Base-by-base conservation (phyloP, 2,329 filamentous ascomycete genomes). In the Aspergillus sp. region DNA sequence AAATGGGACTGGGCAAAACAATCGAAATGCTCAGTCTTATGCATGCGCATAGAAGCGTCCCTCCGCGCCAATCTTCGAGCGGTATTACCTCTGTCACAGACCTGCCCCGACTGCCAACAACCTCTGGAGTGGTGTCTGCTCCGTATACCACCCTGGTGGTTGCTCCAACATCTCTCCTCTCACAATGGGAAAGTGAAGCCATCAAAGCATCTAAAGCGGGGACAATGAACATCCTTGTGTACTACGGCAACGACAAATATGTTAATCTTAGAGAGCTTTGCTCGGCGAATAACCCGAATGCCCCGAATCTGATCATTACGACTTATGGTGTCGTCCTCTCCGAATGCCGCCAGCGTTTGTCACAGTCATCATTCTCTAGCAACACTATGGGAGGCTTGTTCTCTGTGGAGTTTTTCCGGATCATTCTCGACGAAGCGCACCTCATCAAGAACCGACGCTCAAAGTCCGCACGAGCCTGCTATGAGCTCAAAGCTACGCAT, bases 1-100 rank as follows among this genome's bases (percentile, higher is more conserved):
- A 97, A 72, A 99, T 99, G 94, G 94, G 94, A 44, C 78, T 99
- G 2, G 94, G 94, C 31, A 99, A 99, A 76, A 99, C 94, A 0
- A 97, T 99, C 49, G 93, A 99, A 67, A 97, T 99, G 91, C 83
- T 99, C 56, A 94, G 91, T 72, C 77, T 99, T 46, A 83, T 99
- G 4, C 94, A 99, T 68, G 84, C 89, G 0, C 89, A 97, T 68
- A 85, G 83, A 56, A 87, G 85, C 3, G 79, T 87, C 19, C 66
- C 71, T 14, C 61, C 64, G 16, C 58, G 66, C 11, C 60, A 69
- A 7, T 47, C 59, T 19, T 61, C 62, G 36, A 62, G 66, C 55
- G 57, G 60, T 36, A 56, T 66, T 14, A 62, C 66, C 4, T 81
- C 79, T 3, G 77, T 88, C 19, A 85, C 84, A 57, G 76, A 80